These are phyloP conservation scores for Cyclocybe cylindracea DNA, from an alignment of 768 basidiomycete genomes.

Conservation along the genomic window DNA sequence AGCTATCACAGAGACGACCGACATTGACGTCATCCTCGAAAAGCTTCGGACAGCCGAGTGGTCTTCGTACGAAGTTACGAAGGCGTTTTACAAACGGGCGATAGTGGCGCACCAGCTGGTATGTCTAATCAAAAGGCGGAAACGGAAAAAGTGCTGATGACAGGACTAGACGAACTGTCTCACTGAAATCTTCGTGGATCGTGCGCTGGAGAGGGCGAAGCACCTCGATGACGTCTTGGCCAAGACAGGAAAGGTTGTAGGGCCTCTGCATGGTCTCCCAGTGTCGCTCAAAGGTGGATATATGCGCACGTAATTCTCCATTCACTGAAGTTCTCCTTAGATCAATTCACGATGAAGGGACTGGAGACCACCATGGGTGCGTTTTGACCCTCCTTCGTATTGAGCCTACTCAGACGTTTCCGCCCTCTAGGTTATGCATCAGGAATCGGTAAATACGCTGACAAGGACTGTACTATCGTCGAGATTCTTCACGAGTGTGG, in stretches of 20 bases:
- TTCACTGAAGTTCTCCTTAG: slow-evolving; percentile 47
- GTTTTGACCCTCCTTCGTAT: too few relatives aligned
- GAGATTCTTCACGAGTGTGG: slow-evolving; percentile 66
- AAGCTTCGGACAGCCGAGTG: slow-evolving; percentile 55
- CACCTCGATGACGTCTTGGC: slow-evolving; percentile 64
- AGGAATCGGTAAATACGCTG: slow-evolving; percentile 65
- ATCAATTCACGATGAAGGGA: slow-evolving; percentile 70
- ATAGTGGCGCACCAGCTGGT: slow-evolving; percentile 82
- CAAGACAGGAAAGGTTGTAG: slow-evolving; percentile 62
- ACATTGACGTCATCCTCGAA: slow-evolving; percentile 45
- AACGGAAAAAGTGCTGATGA: background rate
- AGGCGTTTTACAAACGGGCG: slow-evolving; percentile 76
- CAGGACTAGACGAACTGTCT: slow-evolving; percentile 70
- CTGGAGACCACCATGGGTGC: slow-evolving; percentile 70
- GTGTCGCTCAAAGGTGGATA: slow-evolving; percentile 13
- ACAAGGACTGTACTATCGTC: slow-evolving; percentile 61
- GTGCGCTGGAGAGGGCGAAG: slow-evolving; percentile 61
- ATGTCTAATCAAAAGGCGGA: slow-evolving; percentile 15
- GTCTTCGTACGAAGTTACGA: slow-evolving; percentile 67
- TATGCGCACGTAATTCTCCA: too few relatives aligned
- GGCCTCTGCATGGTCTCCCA: slow-evolving; percentile 64
- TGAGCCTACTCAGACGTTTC: too few relatives aligned
- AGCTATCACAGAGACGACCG: slow-evolving; percentile 42
- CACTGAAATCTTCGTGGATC: slow-evolving; percentile 84
- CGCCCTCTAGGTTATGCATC: slow-evolving; percentile 72